These are phyloP conservation scores for Vinca minor DNA, from an alignment of 257 asterid genomes.

Conservation along the genomic window DNA sequence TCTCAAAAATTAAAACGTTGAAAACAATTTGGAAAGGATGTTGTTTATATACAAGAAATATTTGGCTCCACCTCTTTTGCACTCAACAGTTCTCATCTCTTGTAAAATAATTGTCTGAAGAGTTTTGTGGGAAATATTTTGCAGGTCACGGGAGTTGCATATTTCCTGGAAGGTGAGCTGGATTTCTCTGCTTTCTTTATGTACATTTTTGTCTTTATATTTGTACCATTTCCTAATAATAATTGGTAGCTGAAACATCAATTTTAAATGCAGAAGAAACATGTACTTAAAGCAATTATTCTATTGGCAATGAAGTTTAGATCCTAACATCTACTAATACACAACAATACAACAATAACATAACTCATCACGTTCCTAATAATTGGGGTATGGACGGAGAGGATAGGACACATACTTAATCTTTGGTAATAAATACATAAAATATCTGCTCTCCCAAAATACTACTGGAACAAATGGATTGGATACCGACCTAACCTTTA, in stretches of 20 bases:
- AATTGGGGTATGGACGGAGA: no score
- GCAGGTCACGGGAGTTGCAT: constrained; percentile 92
- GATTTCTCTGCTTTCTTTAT: constrained; percentile 16
- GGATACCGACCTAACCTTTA: no score
- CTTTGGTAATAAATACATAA: no score
- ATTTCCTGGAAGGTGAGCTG: constrained; percentile 94
- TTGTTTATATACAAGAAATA: neutral
- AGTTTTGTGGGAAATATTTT: constrained; percentile 28
- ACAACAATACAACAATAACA: no score
- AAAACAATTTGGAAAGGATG: no score
- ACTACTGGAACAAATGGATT: no score
- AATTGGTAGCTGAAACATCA: constrained; percentile 6
- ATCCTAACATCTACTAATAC: no score
- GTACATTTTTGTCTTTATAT: constrained; percentile 35
- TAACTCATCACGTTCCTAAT: no score
- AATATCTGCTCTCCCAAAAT: no score
- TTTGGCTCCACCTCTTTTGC: constrained; percentile 17
- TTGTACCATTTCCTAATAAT: constrained; percentile 23
- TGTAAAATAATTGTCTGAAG: constrained; percentile 22
- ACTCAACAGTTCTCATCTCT: constrained; percentile 1
- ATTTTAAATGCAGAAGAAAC: neutral
- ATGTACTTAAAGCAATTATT: neutral
- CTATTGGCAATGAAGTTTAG: neutral
- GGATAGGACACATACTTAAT: no score
- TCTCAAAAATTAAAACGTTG: no score